These are phyloP conservation scores for Claviceps capensis DNA, from an alignment of 2,329 filamentous ascomycete species.

Conservation along the genomic window DNA sequence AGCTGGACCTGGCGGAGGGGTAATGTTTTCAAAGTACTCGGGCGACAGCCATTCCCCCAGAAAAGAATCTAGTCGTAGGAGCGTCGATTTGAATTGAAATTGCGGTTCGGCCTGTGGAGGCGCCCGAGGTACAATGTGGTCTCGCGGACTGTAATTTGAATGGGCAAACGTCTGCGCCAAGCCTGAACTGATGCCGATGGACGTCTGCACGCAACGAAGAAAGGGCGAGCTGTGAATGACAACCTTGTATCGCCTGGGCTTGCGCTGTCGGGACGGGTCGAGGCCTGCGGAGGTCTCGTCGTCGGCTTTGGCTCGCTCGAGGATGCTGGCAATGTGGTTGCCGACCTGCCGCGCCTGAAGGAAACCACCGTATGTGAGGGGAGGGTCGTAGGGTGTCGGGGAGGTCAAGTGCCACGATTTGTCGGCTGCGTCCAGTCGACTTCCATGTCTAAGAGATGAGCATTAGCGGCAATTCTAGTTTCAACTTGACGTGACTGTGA, in stretches of 20 bases:
- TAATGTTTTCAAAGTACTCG: slow-evolving; percentile 87
- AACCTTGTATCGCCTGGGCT: slow-evolving; percentile 56
- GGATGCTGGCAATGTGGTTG: slow-evolving; percentile 64
- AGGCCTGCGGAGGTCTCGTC: slow-evolving; percentile 19
- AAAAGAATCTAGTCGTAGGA: slow-evolving; percentile 78
- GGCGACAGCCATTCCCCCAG: slow-evolving; percentile 91
- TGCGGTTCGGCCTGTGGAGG: slow-evolving; percentile 12
- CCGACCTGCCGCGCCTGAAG: slow-evolving; percentile 73
- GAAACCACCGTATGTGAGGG: slow-evolving; percentile 90
- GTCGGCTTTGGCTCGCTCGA: slow-evolving; percentile 37
- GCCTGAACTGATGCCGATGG: slow-evolving; percentile 74
- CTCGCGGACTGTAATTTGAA: slow-evolving; percentile 19
- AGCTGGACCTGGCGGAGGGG: slow-evolving; percentile 70
- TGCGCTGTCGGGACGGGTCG: slow-evolving; percentile 11
- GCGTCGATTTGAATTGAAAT: slow-evolving; percentile 36
- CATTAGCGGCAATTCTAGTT: neutral
- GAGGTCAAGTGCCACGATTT: slow-evolving; percentile 90
- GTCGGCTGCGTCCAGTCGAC: slow-evolving; percentile 86
- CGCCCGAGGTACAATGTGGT: slow-evolving; percentile 21
- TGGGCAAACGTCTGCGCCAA: slow-evolving; percentile 44
- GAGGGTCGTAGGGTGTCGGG: slow-evolving; percentile 87
- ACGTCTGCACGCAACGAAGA: slow-evolving; percentile 82
- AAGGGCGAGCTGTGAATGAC: slow-evolving; percentile 92
- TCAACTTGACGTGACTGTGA: too few relatives aligned
- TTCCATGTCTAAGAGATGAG: slow-evolving; percentile 54